Evolutionary conservation across 2,329 filamentous ascomycete genomes (phyloP), one percentile per base, ranked within the genome.

Genomic region (Magnaporthiopsis rhizophila): DNA sequence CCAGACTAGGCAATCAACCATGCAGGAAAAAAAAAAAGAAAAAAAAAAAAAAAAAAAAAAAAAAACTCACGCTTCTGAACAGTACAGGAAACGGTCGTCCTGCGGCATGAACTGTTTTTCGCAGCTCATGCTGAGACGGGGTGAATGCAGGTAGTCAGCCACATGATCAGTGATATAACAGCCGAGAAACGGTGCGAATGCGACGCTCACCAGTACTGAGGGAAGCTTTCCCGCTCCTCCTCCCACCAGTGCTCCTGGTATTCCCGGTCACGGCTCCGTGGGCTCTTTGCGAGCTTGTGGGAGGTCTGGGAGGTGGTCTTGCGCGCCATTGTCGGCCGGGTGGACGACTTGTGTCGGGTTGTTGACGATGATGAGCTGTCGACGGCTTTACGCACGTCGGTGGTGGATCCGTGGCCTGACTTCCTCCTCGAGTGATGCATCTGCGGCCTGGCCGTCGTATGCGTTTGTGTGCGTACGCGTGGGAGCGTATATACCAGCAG

Each of bases 71-170:
- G 78, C 75, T 71, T 87, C 84, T 53, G 86, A 88, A 74, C 86
- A 88, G 76, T 88, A 88, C 58, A 87, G 74, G 66, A 80, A 79
- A 67, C 79, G 82, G 69, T 84, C 84, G 70, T 85, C 82, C 57
- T 80, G 77, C 62, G 84, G 80, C 30, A 86, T 74, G 72, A 88
- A 88, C 74, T 88, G 85, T 75, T 87, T 88, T 73, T 88, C 86
- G 73, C 86, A 88, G 12, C 81, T 83, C 85, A 87, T 88, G 74
- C 86, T 88, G 69, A 57, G 65, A 67, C 62, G 68, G 70, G 65
- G 69, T 66, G 34, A 11, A 12, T 59, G 65, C 61, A 50, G 12
- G 34, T 63, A 58, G 38, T 56, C 34, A 67, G 67, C 61, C 56
- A 64, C 32, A 59, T 38, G 38, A 36, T 36, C 38, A 28, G 60